Conservation (phyloP, 2,329 filamentous ascomycete species). For the Macrophomina pseudophaseolina region DNA sequence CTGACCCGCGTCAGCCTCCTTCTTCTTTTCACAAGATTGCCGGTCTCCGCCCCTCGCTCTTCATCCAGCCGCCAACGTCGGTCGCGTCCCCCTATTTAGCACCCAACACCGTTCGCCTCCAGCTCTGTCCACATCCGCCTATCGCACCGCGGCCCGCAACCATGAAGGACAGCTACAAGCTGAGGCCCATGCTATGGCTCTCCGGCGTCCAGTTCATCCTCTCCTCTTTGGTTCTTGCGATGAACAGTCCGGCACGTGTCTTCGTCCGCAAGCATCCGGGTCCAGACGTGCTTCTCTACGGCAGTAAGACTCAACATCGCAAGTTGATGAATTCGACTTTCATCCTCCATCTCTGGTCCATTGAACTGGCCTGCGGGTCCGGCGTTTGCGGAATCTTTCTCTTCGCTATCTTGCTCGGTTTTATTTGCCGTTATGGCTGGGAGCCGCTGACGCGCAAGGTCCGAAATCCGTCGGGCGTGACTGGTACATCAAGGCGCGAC, state of each 20-base stretch:
- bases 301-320: not conserved
- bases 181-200: not conserved
- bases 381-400: not conserved
- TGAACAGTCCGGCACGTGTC: not conserved
- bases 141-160: not conserved
- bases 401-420: not conserved
- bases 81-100: too few relatives aligned
- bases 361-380: not conserved
- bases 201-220: not conserved
- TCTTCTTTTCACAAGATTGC: too few relatives aligned
- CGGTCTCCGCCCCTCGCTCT: too few relatives aligned
- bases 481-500: not conserved
- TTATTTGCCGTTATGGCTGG: not conserved
- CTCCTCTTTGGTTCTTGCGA: not conserved
- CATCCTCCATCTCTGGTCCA: slow-evolving; percentile 13
- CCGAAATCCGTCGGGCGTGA: not conserved
- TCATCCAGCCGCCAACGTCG: not conserved
- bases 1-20: too few relatives aligned
- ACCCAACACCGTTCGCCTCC: not conserved
- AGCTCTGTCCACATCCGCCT: not conserved
- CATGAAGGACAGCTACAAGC: slow-evolving; percentile 3
- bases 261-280: not conserved
- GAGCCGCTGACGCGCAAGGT: not conserved
- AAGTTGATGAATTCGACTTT: not conserved
- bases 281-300: not conserved